Evolutionary conservation across 106 monocot genomes (phyloP).

Genomic region (Gastrodia elata): DNA sequence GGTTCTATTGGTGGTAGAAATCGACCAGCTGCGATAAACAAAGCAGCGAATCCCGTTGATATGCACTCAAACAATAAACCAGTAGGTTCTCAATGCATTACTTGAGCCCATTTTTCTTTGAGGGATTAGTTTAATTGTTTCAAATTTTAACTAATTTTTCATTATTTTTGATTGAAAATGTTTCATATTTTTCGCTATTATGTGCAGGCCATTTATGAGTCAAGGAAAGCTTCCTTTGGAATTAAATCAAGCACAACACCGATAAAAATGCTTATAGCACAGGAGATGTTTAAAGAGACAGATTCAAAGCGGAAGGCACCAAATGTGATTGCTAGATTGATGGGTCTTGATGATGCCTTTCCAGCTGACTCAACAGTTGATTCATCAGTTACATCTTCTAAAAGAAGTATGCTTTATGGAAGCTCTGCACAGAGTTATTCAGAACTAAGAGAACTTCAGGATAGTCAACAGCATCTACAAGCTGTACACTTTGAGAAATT

Average conservation of each 20-base stretch:
- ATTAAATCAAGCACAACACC: constrained; percentile 22
- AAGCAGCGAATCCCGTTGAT: constrained; percentile 14
- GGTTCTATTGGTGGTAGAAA: constrained; percentile 21
- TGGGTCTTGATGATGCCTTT: constrained; percentile 53
- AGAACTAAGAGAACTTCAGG: not conserved
- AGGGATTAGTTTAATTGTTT: not conserved
- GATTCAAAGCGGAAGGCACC: constrained; percentile 22
- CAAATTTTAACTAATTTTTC: too few species aligned
- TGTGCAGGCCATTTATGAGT: constrained; percentile 17
- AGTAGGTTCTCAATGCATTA: constrained; percentile 8
- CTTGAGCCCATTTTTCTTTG: not conserved
- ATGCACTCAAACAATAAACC: constrained; percentile 18
- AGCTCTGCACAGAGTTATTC: not conserved
- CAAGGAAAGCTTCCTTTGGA: constrained; percentile 18
- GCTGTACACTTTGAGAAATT: not conserved
- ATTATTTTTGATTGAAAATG: not conserved
- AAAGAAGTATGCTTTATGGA: constrained; percentile 4
- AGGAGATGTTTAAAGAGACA: constrained; percentile 34
- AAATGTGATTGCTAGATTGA: constrained; percentile 50
- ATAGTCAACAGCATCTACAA: not conserved
- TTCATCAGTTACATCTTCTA: not conserved
- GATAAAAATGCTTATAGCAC: constrained; percentile 39
- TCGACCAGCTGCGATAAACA: constrained; percentile 7
- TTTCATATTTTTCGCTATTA: not conserved
- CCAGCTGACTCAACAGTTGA: constrained; percentile 18